phyloP scores from a whole-genome alignment of 176 grass and related monocot genomes.

The Coix lacrymajobi region DNA sequence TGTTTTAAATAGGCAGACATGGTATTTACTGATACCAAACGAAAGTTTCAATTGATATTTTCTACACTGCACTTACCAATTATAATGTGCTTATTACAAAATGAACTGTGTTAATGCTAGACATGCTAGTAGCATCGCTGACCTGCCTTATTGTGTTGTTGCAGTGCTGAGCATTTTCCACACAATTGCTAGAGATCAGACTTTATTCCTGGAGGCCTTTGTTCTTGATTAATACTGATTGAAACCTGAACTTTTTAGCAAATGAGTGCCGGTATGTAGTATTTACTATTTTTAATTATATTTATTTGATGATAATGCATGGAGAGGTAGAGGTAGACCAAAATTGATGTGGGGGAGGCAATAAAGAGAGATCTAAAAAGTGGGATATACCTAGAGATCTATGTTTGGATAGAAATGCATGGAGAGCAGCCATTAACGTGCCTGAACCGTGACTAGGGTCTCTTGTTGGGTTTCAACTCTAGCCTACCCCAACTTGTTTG shows the following conservation, averaged over 20 bases:
- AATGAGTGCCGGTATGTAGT: constrained; percentile 44
- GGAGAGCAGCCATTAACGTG: too few species aligned
- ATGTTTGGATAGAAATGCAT: too few species aligned
- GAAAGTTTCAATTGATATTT: neutral
- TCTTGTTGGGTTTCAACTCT: too few species aligned
- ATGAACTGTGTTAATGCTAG: neutral
- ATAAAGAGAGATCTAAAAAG: too few species aligned
- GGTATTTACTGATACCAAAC: neutral
- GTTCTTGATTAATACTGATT: neutral
- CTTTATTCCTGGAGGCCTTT: neutral
- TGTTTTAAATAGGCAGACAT: neutral
- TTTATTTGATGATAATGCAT: neutral
- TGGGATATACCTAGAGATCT: too few species aligned
- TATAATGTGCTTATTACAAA: neutral
- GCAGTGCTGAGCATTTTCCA: neutral
- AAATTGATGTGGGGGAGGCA: too few species aligned
- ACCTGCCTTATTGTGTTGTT: neutral
- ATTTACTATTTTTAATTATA: neutral
- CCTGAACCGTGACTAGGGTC: too few species aligned
- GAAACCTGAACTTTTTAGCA: neutral
- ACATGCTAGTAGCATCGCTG: neutral
- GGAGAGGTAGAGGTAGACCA: too few species aligned
- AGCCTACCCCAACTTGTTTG: too few species aligned
- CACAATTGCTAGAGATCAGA: neutral
- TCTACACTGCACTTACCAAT: neutral